These are phyloP conservation scores for Penicillium cinerascens DNA, from an alignment of 495 filamentous ascomycete species.

Conservation along the genomic window DNA sequence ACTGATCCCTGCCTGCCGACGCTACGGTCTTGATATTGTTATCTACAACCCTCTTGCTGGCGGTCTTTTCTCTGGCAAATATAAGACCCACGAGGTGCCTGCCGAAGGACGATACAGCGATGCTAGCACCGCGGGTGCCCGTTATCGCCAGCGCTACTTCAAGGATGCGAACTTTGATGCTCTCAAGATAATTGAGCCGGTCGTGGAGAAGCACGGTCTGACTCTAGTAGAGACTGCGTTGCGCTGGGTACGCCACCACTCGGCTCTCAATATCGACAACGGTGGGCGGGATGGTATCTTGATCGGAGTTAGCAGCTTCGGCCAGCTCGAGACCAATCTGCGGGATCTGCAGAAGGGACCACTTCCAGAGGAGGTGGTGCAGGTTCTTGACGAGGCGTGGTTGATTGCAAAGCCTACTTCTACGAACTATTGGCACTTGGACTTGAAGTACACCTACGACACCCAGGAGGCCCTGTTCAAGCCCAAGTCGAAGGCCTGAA, in stretches of 20 bases:
- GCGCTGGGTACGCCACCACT: constrained; percentile 80
- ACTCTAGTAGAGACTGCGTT: constrained; percentile 81
- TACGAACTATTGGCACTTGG: constrained; percentile 71
- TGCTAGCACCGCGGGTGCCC: constrained; percentile 45
- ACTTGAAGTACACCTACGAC: constrained; percentile 73
- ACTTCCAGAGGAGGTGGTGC: constrained; percentile 77
- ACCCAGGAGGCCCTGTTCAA: constrained; percentile 63
- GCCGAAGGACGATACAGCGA: constrained; percentile 68
- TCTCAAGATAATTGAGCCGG: constrained; percentile 67
- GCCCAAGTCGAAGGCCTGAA: constrained; percentile 21
- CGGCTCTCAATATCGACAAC: constrained; percentile 66
- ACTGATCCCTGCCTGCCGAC: constrained; percentile 72
- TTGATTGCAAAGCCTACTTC: constrained; percentile 62
- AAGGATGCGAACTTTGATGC: constrained; percentile 74
- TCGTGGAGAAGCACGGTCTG: constrained; percentile 68
- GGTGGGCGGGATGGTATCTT: constrained; percentile 76
- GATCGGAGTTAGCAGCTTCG: constrained; percentile 70
- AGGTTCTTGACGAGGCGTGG: constrained; percentile 74
- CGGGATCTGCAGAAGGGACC: constrained; percentile 80
- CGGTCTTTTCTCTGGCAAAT: constrained; percentile 81
- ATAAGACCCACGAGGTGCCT: constrained; percentile 68
- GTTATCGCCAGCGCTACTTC: constrained; percentile 81
- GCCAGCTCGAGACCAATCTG: constrained; percentile 74
- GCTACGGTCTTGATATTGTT: constrained; percentile 83
- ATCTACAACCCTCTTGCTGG: constrained; percentile 90